Evolutionary conservation across 2,329 filamentous ascomycete genomes (phyloP).

Genomic region (Septoria linicola): DNA sequence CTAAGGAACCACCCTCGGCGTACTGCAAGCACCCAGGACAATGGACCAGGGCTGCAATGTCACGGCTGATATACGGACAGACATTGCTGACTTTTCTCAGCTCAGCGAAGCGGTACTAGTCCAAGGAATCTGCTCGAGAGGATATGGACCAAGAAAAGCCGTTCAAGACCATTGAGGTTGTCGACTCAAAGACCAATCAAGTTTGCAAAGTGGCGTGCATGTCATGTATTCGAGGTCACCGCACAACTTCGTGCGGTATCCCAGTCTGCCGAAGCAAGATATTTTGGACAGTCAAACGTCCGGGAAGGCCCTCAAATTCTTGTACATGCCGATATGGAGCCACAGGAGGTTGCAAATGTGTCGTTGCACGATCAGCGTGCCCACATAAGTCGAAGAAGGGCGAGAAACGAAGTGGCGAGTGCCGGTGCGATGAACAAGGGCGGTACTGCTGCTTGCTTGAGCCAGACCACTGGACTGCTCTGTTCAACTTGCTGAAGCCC

Average conservation of each 20-base stretch:
- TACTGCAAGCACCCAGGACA: not conserved
- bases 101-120: not conserved
- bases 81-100: conserved; percentile 17
- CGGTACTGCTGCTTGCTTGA: conserved; percentile 38
- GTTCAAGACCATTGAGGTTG: conserved; percentile 40
- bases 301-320: conserved; percentile 37
- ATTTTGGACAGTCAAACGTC: conserved; percentile 40
- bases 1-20: not conserved
- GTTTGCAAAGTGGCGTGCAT: conserved; percentile 39
- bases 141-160: conserved; percentile 34
- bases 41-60: conserved; percentile 14
- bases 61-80: conserved; percentile 4
- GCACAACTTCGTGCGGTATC: conserved; percentile 38
- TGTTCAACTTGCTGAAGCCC: conserved; percentile 34
- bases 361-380: conserved; percentile 35
- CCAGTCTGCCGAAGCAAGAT: conserved; percentile 38
- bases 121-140: not conserved
- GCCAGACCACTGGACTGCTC: conserved; percentile 34
- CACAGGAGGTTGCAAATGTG: conserved; percentile 37
- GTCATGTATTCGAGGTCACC: conserved; percentile 40
- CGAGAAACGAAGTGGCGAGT: conserved; percentile 37
- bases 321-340: conserved; percentile 37
- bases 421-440: conserved; percentile 38
- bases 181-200: conserved; percentile 35
- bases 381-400: conserved; percentile 39